Evolutionary conservation across 805 yeast genomes (phyloP).

Genomic region (Candida mattraensis): DNA sequence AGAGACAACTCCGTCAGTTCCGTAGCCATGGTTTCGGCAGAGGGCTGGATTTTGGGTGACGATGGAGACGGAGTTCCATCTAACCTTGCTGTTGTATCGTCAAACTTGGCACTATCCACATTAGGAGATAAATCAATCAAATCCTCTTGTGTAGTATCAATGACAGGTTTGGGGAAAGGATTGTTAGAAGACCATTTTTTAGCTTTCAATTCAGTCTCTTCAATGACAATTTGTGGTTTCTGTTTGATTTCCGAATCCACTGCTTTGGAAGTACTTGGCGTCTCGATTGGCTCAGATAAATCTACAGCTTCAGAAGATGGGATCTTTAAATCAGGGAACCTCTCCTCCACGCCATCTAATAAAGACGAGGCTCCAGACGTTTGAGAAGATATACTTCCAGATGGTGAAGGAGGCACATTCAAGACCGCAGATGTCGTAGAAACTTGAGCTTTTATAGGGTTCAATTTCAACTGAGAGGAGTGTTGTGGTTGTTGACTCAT

Average conservation of each 20-base stretch:
- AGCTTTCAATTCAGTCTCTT: too few relatives aligned
- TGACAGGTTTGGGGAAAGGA: slow-evolving; percentile 25
- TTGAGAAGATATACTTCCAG: slow-evolving; percentile 10
- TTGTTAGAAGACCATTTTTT: slow-evolving; percentile 28
- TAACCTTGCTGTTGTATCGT: too few relatives aligned
- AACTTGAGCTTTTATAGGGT: slow-evolving; percentile 12
- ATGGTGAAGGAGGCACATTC: slow-evolving; percentile 25
- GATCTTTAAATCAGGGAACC: slow-evolving; percentile 39
- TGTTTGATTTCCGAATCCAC: too few relatives aligned
- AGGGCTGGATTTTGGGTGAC: slow-evolving; percentile 2
- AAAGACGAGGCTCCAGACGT: slow-evolving; percentile 8
- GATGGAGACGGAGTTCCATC: not conserved
- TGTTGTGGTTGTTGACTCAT: slow-evolving; percentile 30
- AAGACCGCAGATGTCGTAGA: slow-evolving; percentile 11
- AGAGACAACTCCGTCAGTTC: slow-evolving; percentile 4
- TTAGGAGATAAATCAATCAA: slow-evolving; percentile 18
- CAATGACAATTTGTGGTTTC: too few relatives aligned
- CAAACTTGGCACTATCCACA: too few relatives aligned
- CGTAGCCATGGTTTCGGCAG: not conserved
- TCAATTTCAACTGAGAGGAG: slow-evolving; percentile 16
- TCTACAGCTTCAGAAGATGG: slow-evolving; percentile 3
- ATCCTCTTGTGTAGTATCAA: slow-evolving; percentile 4
- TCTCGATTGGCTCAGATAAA: too few relatives aligned
- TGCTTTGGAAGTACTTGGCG: too few relatives aligned
- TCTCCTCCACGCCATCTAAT: slow-evolving; percentile 46